Base-by-base conservation (phyloP, 2,329 filamentous ascomycete species). In the Diaporthe eres region DNA sequence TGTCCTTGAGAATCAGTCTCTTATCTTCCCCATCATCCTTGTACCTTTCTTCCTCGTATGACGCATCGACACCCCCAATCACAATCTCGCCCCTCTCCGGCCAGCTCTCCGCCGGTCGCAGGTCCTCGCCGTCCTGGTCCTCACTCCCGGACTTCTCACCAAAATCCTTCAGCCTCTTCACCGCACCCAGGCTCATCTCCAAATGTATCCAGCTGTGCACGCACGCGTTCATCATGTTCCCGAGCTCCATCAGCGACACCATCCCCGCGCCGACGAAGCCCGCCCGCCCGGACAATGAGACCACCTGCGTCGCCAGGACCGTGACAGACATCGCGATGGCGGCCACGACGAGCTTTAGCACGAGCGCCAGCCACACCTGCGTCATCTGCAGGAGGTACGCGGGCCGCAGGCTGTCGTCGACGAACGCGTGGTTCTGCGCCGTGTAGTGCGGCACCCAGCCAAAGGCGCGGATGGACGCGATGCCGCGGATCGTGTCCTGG, bases 321-420 rank as follows among this genome's bases (percentile, higher is more conserved):
- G 81, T 80, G 31, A 84, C 74, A 10, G 81, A 73, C 13, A 80
- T 77, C 0, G 82, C 82, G 2, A 84, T 42, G 5, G 77, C 77
- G 13, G 81, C 80, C 10, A 84, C 81, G 28, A 83, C 58, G 5
- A 85, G 71, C 63, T 84, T 79, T 2, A 85, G 77, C 8, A 82
- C 80, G 1, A 85, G 75, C 6, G 79, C 79, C 6, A 85, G 79
- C 83, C 83, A 84, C 42, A 79, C 60, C 65, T 84, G 83, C 9
- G 82, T 78, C 31, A 79, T 86, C 60, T 82, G 85, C 7, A 90
- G 82, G 9, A 89, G 84, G 77, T 90, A 91, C 49, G 87, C 87
- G 3, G 89, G 89, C 39, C 85, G 80, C 76, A 90, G 88, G 4
- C 87, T 89, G 13, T 82, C 82, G 76, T 90, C 86, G 6, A 90